phyloP scores from a whole-genome alignment of 768 basidiomycete species.

The Rhizopogon roseolus region DNA sequence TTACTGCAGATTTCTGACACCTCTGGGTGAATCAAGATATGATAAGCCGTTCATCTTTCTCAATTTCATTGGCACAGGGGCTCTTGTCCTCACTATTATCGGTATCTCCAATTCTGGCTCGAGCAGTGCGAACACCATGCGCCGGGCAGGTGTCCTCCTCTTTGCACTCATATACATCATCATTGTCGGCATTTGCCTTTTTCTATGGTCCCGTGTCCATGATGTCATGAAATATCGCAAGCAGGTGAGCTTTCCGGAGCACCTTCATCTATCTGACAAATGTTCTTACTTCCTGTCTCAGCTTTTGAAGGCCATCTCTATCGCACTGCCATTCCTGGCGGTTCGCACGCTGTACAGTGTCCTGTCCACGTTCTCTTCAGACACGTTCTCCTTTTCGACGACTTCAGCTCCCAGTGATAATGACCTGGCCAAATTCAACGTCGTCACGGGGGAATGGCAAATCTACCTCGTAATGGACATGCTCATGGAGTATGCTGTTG shows the following conservation, averaged over 20 bases:
- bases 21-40: conserved; percentile 13
- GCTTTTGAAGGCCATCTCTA: conserved; percentile 52
- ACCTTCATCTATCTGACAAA: neutral
- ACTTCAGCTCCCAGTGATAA: neutral
- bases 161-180: conserved; percentile 37
- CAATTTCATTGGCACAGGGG: conserved; percentile 21
- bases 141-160: conserved; percentile 29
- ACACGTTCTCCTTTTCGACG: conserved; percentile 35
- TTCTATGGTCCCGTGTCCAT: conserved; percentile 50
- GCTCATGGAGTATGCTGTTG: conserved; percentile 50
- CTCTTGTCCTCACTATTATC: conserved; percentile 26
- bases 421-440: conserved; percentile 45
- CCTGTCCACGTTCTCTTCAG: conserved; percentile 44
- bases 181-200: conserved; percentile 37
- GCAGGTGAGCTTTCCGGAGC: conserved; percentile 26
- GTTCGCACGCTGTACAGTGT: conserved; percentile 40
- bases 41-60: conserved; percentile 19
- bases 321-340: conserved; percentile 57
- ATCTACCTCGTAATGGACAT: conserved; percentile 50
- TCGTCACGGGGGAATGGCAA: conserved; percentile 48
- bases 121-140: conserved; percentile 19
- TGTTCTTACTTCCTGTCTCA: conserved; percentile 20
- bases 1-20: conserved; percentile 23
- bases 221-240: conserved; percentile 20
- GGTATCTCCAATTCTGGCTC: conserved; percentile 22